A percentile compares a stretch with the other conserved stretches of the same genome.
These are phyloP conservation scores for Urochloa ruziziensis DNA, from an alignment of 176 grass and related monocot species.

Conservation along the genomic window DNA sequence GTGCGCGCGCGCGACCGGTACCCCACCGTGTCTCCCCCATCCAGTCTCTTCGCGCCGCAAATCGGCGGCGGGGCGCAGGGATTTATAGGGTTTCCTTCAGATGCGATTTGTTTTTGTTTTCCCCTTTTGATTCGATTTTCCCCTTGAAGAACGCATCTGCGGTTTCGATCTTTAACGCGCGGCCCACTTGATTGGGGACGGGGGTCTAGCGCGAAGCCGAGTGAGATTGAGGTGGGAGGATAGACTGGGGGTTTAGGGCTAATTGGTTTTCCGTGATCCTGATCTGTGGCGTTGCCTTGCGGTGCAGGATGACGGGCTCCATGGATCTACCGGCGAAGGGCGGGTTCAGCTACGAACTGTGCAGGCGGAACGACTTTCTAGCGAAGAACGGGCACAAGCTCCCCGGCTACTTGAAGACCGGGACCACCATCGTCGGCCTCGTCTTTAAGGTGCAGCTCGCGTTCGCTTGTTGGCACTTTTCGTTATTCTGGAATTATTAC, in stretches of 20 bases:
- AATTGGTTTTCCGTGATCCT: too few species aligned
- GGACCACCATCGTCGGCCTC: constrained; percentile 92
- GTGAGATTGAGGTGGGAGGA: too few species aligned
- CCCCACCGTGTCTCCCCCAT: neutral
- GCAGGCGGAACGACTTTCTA: constrained; percentile 70
- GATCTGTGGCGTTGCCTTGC: too few species aligned
- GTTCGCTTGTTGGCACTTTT: neutral
- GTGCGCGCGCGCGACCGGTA: neutral
- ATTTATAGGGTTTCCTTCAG: constrained; percentile 9
- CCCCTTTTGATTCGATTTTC: neutral
- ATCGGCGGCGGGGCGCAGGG: neutral
- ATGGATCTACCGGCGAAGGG: constrained; percentile 71
- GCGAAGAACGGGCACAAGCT: constrained; percentile 58
- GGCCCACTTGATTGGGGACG: neutral
- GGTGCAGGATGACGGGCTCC: constrained; percentile 65
- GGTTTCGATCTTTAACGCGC: neutral
- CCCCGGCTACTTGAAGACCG: constrained; percentile 76
- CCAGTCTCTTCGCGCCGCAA: neutral
- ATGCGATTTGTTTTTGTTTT: neutral
- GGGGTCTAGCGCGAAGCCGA: too few species aligned
- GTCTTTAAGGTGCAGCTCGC: constrained; percentile 58
- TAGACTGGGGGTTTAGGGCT: too few species aligned
- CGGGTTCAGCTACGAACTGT: constrained; percentile 82
- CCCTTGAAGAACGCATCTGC: neutral
- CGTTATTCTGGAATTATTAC: neutral